A percentile compares a stretch with the other conserved stretches of the same genome.
phyloP scores from a whole-genome alignment of 345 rosid species.

The Combretum micranthum region DNA sequence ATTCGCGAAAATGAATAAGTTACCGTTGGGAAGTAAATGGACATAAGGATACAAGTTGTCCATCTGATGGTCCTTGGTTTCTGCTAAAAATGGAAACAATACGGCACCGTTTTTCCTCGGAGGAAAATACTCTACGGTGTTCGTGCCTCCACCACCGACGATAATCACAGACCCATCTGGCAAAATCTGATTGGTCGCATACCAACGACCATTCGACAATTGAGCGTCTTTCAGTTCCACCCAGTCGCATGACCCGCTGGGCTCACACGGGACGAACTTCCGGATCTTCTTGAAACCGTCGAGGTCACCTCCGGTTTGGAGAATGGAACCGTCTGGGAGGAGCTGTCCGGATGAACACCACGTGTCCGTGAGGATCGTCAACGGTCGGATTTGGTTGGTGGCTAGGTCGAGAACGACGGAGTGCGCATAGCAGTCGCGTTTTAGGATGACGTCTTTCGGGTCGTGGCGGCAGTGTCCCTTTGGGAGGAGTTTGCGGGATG shows the following conservation, averaged over 20 bases:
- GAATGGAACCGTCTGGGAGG: conserved; percentile 57
- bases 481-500: conserved; percentile 48
- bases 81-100: conserved; percentile 54
- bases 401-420: conserved; percentile 43
- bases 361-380: conserved; percentile 63
- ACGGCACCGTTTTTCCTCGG: conserved; percentile 52
- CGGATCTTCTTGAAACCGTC: conserved; percentile 51
- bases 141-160: conserved; percentile 59
- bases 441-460: conserved; percentile 37
- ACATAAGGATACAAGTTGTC: conserved; percentile 87
- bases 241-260: conserved; percentile 50
- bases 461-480: conserved; percentile 55
- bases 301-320: conserved; percentile 70
- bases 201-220: conserved; percentile 54
- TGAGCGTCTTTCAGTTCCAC: conserved; percentile 45
- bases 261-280: conserved; percentile 45
- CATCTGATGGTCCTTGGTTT: conserved; percentile 74
- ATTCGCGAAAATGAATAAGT: conserved; percentile 80
- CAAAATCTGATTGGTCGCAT: conserved; percentile 57
- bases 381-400: conserved; percentile 46
- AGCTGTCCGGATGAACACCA: conserved; percentile 83
- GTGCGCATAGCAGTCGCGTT: conserved; percentile 80
- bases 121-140: conserved; percentile 61
- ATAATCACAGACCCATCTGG: conserved; percentile 70
- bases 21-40: conserved; percentile 78